Conservation (phyloP, 257 asterid genomes). For the Plantago elongata region DNA sequence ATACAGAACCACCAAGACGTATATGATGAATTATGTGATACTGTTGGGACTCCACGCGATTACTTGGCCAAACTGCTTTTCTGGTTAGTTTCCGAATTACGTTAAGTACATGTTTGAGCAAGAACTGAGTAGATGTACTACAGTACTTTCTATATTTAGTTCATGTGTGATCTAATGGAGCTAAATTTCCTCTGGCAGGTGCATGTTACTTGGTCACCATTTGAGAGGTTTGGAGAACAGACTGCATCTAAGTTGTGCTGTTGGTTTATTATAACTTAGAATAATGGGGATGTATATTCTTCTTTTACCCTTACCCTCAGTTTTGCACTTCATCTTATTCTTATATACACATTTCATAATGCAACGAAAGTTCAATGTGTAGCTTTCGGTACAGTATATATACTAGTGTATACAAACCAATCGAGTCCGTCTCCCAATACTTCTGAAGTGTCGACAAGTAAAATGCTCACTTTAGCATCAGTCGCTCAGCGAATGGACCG, state of each 20-base stretch:
- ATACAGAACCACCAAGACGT: slow-evolving; percentile 28
- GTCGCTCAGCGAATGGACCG: no score
- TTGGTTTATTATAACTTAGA: slow-evolving; percentile 66
- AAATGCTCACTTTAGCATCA: no score
- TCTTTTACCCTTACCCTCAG: slow-evolving; percentile 22
- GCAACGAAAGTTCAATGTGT: neutral
- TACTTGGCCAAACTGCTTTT: slow-evolving; percentile 93
- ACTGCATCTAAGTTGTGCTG: slow-evolving; percentile 84
- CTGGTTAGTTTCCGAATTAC: slow-evolving; percentile 50
- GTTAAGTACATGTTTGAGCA: neutral
- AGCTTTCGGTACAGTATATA: neutral
- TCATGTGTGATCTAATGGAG: slow-evolving; percentile 17
- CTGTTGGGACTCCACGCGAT: slow-evolving; percentile 69
- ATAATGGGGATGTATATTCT: slow-evolving; percentile 53
- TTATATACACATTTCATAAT: neutral
- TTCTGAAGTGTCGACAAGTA: no score
- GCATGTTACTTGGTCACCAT: slow-evolving; percentile 97
- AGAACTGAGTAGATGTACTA: neutral
- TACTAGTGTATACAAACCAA: slow-evolving; percentile 2
- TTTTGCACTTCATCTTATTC: slow-evolving; percentile 17
- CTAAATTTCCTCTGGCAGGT: slow-evolving; percentile 46
- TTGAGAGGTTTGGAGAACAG: slow-evolving; percentile 94
- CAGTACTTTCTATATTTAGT: neutral
- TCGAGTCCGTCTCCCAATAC: no score
- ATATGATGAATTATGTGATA: slow-evolving; percentile 30